These are phyloP conservation scores for Coemansia sp. DNA, from an alignment of 192 early-diverging fungal genomes.

Conservation along the genomic window DNA sequence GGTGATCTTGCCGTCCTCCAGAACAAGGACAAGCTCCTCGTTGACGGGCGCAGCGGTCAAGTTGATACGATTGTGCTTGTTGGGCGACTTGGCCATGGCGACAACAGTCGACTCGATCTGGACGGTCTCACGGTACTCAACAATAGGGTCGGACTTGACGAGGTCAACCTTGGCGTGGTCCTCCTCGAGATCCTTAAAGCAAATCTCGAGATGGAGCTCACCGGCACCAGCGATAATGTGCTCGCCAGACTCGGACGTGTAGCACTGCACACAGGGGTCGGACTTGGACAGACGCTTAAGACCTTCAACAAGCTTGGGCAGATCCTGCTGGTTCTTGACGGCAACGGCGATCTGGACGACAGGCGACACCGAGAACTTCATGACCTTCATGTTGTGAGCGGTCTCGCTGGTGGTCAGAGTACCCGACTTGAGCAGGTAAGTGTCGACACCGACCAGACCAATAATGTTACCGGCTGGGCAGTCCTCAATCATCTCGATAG, in stretches of 20 bases:
- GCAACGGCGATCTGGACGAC: constrained; percentile 97
- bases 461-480: constrained; percentile 99
- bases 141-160: constrained; percentile 90
- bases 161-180: constrained; percentile 96
- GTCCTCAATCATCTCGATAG: constrained; percentile 97
- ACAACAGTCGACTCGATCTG: constrained; percentile 77
- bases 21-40: constrained; percentile 77
- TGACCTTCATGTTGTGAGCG: constrained; percentile 98
- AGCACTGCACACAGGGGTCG: constrained; percentile 94
- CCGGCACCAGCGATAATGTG: constrained; percentile 99
- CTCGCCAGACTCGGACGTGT: constrained; percentile 90
- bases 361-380: constrained; percentile 99
- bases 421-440: constrained; percentile 99
- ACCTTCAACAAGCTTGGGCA: constrained; percentile 99
- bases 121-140: constrained; percentile 94
- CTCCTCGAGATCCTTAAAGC: constrained; percentile 98
- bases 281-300: constrained; percentile 99
- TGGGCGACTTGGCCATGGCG: constrained; percentile 95
- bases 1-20: constrained; percentile 84
- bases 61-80: constrained; percentile 99
- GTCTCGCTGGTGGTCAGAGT: constrained; percentile 94
- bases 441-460: constrained; percentile 98
- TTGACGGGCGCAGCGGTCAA: constrained; percentile 87
- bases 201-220: constrained; percentile 99
- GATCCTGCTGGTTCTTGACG: constrained; percentile 95